Percentiles rank a stretch among this genome's conserved stretches.
Conservation (phyloP, 225 moss, liverwort and hornwort species). For the Climacium dendroides region DNA sequence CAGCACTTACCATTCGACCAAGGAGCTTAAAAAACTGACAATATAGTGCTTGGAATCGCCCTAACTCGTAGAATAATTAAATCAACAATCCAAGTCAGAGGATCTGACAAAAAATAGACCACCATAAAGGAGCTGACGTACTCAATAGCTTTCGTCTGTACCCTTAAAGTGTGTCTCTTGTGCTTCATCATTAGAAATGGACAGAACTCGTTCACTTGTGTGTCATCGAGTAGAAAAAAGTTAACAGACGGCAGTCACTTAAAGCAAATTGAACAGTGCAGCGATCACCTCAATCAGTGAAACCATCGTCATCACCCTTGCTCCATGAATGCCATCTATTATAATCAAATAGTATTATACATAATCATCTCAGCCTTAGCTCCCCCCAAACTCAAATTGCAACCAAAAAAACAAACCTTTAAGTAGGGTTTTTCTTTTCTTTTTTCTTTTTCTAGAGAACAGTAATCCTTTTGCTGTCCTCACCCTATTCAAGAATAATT, state of each 20-base stretch:
- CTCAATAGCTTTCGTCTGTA: not conserved
- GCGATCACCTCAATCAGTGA: not conserved
- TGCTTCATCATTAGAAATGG: not conserved
- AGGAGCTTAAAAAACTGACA: not conserved
- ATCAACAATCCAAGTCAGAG: not conserved
- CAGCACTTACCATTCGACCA: not conserved
- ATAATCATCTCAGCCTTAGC: not conserved
- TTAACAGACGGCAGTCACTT: not conserved
- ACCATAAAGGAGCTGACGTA: not conserved
- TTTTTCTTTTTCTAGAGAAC: too few relatives aligned
- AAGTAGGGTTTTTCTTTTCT: too few relatives aligned
- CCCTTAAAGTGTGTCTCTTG: not conserved
- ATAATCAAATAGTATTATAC: not conserved
- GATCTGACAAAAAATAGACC: not conserved
- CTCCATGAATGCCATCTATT: not conserved
- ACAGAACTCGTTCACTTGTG: not conserved
- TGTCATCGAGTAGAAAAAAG: not conserved
- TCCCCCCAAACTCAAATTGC: not conserved
- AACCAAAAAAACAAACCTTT: not conserved
- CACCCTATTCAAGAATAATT: too few relatives aligned
- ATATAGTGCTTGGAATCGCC: not conserved
- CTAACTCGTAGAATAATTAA: not conserved
- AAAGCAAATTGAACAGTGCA: not conserved
- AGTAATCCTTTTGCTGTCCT: too few relatives aligned
- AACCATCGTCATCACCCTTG: not conserved